Evolutionary conservation across 345 rosid species (phyloP).

Genomic region (Combretum micranthum): DNA sequence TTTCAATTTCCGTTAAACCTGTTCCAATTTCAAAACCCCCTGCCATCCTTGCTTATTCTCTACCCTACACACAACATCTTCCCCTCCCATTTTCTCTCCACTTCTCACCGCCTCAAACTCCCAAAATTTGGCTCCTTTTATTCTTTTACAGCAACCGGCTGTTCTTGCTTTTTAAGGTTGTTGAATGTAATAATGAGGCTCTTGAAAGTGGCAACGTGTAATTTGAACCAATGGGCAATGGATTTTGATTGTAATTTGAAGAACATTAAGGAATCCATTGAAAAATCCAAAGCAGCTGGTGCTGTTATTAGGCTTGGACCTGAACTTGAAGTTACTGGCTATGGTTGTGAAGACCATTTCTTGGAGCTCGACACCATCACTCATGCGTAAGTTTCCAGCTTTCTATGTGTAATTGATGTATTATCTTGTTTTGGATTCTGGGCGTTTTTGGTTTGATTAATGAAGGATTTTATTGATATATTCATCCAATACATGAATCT

Average conservation of each 20-base stretch:
- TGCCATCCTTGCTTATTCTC: not conserved
- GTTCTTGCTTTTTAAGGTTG: no score
- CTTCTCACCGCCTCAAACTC: not conserved
- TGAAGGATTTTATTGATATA: no score
- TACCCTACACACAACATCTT: not conserved
- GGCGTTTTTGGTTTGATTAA: no score
- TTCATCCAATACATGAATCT: no score
- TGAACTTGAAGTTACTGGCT: slow-evolving; percentile 93
- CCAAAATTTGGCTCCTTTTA: not conserved
- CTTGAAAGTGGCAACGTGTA: slow-evolving; percentile 77
- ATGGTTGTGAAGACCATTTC: slow-evolving; percentile 99
- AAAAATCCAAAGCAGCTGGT: slow-evolving; percentile 56
- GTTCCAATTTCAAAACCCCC: not conserved
- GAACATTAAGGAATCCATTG: slow-evolving; percentile 73
- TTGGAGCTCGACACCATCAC: slow-evolving; percentile 80
- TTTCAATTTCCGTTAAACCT: no score
- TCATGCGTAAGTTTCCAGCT: slow-evolving; percentile 48
- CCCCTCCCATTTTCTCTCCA: not conserved
- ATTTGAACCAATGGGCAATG: slow-evolving; percentile 95
- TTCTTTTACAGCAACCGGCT: not conserved
- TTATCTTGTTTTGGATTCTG: not conserved
- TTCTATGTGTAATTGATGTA: not conserved
- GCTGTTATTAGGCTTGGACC: slow-evolving; percentile 91
- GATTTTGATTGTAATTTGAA: slow-evolving; percentile 73
- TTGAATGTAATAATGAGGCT: slow-evolving; percentile 45